Percentiles rank a stretch among this genome's conserved stretches.
Conservation (phyloP, 495 filamentous ascomycete genomes). For the Rhizodiscina lignyota region DNA sequence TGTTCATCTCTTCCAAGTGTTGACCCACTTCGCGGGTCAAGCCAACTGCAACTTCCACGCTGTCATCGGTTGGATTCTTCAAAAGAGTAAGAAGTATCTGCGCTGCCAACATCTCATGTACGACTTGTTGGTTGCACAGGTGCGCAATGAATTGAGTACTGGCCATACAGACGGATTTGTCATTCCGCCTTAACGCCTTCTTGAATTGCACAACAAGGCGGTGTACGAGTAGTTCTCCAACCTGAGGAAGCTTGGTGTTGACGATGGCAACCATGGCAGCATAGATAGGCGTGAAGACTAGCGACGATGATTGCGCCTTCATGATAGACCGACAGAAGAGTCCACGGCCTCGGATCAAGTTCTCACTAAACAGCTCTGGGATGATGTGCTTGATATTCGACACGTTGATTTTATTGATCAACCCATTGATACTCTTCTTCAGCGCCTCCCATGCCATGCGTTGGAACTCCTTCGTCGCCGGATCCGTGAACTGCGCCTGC, state of each 20-base stretch:
- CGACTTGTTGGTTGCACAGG: conserved; percentile 85
- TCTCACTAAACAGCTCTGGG: conserved; percentile 87
- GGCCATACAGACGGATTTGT: conserved; percentile 85
- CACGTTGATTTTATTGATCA: conserved; percentile 97
- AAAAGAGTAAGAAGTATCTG: conserved; percentile 81
- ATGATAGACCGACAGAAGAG: conserved; percentile 90
- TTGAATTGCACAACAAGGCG: conserved; percentile 82
- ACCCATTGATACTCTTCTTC: conserved; percentile 96
- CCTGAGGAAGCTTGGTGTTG: conserved; percentile 90
- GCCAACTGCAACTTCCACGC: conserved; percentile 92
- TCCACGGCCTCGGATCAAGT: conserved; percentile 77
- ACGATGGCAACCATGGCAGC: conserved; percentile 91
- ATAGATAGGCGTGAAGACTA: conserved; percentile 90
- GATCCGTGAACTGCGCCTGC: conserved; percentile 94
- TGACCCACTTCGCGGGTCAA: conserved; percentile 81
- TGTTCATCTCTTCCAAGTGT: conserved; percentile 86
- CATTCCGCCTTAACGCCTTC: conserved; percentile 90
- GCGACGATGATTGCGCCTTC: conserved; percentile 92
- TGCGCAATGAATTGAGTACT: conserved; percentile 91
- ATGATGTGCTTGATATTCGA: conserved; percentile 96
- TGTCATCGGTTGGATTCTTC: conserved; percentile 90
- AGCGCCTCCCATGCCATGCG: conserved; percentile 97
- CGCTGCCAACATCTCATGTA: conserved; percentile 80
- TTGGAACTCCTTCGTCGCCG: conserved; percentile 91
- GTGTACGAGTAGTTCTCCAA: conserved; percentile 79